phyloP scores from a whole-genome alignment of 2,329 filamentous ascomycete genomes.

The Fusarium sp. region DNA sequence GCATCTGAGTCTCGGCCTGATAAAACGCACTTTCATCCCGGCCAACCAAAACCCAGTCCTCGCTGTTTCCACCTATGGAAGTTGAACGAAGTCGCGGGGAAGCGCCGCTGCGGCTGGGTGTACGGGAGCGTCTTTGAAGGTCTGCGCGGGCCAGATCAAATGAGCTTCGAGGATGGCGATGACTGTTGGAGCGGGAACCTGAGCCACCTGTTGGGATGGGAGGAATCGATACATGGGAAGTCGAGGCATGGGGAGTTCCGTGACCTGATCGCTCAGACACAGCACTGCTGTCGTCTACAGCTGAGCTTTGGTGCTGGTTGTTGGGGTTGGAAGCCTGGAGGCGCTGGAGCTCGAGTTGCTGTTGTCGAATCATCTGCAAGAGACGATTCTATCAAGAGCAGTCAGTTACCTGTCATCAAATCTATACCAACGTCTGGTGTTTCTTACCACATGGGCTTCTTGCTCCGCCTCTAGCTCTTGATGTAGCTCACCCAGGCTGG shows the following conservation, averaged over 20 bases:
- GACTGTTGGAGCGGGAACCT: slow-evolving; percentile 64
- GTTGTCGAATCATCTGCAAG: slow-evolving; percentile 80
- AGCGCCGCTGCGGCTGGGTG: slow-evolving; percentile 68
- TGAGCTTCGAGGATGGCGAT: slow-evolving; percentile 67
- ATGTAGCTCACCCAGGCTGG: slow-evolving; percentile 81
- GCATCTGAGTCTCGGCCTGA: slow-evolving; percentile 83
- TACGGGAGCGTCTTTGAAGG: slow-evolving; percentile 69
- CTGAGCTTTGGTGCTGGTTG: slow-evolving; percentile 51
- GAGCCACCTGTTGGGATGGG: slow-evolving; percentile 56
- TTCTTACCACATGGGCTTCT: slow-evolving; percentile 78
- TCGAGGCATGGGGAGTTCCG: slow-evolving; percentile 53
- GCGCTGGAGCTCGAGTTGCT: slow-evolving; percentile 77
- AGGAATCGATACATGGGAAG: slow-evolving; percentile 52
- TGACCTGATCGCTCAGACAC: slow-evolving; percentile 61
- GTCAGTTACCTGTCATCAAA: slow-evolving; percentile 25
- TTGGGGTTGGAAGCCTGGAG: slow-evolving; percentile 63
- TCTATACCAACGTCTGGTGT: slow-evolving; percentile 23
- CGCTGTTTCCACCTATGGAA: slow-evolving; percentile 70
- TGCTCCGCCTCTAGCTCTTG: slow-evolving; percentile 85
- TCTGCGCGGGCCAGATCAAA: slow-evolving; percentile 70
- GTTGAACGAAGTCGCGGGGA: slow-evolving; percentile 69
- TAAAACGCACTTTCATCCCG: slow-evolving; percentile 84
- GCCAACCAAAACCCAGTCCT: slow-evolving; percentile 72
- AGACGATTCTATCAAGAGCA: slow-evolving; percentile 72
- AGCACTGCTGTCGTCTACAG: slow-evolving; percentile 62